Conservation (phyloP, 108 stramenopile genomes). For the Discostella pseudostelligera region DNA sequence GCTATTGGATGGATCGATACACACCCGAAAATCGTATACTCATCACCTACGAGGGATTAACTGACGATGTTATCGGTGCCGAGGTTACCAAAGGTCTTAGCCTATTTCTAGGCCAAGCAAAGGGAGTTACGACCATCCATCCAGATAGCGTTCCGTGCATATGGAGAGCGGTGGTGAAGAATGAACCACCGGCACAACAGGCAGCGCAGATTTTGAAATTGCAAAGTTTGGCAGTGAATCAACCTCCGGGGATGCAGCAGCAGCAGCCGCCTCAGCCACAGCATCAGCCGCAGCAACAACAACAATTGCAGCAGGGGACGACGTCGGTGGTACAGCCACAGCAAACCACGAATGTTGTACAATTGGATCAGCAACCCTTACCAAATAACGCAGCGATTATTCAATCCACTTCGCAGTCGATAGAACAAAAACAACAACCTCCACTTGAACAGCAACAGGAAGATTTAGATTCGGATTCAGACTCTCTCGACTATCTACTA, state of each 20-base stretch:
- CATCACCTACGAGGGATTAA: conserved; percentile 49
- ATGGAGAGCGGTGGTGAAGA: conserved; percentile 49
- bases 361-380: background rate
- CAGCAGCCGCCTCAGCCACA: background rate
- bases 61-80: conserved; percentile 41
- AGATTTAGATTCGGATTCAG: too few relatives aligned
- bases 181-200: conserved; percentile 37
- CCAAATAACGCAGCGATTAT: background rate
- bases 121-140: conserved; percentile 39
- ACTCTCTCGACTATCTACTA: background rate
- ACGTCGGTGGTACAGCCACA: too few relatives aligned
- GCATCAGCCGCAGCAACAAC: background rate
- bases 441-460: background rate
- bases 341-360: background rate
- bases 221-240: conserved; percentile 20
- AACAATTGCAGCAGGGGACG: background rate
- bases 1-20: conserved; percentile 53
- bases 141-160: conserved; percentile 38
- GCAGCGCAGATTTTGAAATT: conserved; percentile 33
- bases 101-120: conserved; percentile 31
- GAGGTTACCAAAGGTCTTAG: conserved; percentile 45
- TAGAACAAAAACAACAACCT: conserved; percentile 3
- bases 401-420: background rate
- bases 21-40: conserved; percentile 38
- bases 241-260: conserved; percentile 4